Evolutionary conservation across 805 yeast species (phyloP).

Genomic region (Ogataea parapolymorpha): DNA sequence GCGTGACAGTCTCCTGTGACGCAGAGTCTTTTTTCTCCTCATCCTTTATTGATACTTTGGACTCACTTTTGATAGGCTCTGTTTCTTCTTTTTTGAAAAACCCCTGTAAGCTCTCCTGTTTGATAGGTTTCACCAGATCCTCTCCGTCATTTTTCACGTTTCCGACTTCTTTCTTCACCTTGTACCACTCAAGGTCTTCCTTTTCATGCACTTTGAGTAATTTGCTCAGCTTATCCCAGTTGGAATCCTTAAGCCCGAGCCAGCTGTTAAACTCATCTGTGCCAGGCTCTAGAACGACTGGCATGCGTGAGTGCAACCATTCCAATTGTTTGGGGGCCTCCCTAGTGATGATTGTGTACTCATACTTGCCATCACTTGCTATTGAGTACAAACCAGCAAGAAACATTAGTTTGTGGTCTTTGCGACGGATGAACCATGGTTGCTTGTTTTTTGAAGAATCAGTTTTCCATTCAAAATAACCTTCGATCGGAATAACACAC

Average conservation of each 20-base stretch:
- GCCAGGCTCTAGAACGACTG: constrained; percentile 62
- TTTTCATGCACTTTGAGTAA: constrained; percentile 39
- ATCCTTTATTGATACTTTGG: background rate
- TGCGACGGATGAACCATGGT: constrained; percentile 65
- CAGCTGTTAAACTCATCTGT: constrained; percentile 58
- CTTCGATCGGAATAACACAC: constrained; percentile 76
- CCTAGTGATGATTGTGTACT: constrained; percentile 73
- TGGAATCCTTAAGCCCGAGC: constrained; percentile 43
- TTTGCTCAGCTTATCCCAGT: constrained; percentile 39
- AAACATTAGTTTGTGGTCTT: constrained; percentile 51
- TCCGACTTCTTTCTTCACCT: constrained; percentile 64
- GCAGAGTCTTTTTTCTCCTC: background rate
- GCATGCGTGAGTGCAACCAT: constrained; percentile 80
- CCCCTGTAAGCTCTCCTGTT: background rate
- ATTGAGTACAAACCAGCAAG: constrained; percentile 57
- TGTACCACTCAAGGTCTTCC: constrained; percentile 45
- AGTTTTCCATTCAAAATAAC: constrained; percentile 80
- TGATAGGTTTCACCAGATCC: constrained; percentile 31
- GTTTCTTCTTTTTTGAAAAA: background rate
- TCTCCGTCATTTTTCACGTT: constrained; percentile 48
- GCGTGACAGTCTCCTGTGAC: no score
- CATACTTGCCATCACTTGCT: constrained; percentile 32
- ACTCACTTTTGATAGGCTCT: background rate
- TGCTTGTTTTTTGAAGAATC: constrained; percentile 38
- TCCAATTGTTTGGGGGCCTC: constrained; percentile 57